Conservation (phyloP, 1,284 basidiomycete species). For the Microbotryomycetes sp. region DNA sequence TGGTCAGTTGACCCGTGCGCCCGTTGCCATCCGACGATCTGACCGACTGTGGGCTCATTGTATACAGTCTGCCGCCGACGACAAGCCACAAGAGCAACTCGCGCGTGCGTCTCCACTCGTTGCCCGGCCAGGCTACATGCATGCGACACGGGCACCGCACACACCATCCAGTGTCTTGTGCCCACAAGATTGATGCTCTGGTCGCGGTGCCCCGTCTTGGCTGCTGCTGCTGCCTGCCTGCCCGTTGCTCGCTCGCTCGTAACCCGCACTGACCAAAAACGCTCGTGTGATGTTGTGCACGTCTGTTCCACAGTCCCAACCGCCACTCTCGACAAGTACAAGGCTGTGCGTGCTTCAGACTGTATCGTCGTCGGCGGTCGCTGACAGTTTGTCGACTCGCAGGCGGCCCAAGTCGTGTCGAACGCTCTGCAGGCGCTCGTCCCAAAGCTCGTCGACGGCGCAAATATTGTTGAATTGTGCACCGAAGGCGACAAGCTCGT, state of each 20-base stretch:
- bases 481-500: constrained; percentile 86
- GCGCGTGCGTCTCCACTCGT: background rate
- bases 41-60: too few relatives aligned
- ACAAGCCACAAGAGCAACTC: background rate
- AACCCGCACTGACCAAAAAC: too few relatives aligned
- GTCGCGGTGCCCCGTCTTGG: too few relatives aligned
- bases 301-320: constrained; percentile 20
- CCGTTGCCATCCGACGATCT: too few relatives aligned
- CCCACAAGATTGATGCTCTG: too few relatives aligned
- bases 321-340: constrained; percentile 33
- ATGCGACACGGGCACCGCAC: too few relatives aligned
- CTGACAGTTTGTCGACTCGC: background rate
- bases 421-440: constrained; percentile 80
- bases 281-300: too few relatives aligned
- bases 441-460: constrained; percentile 65
- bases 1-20: too few relatives aligned
- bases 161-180: too few relatives aligned
- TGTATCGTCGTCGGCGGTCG: background rate
- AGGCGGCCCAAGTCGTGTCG: constrained; percentile 79
- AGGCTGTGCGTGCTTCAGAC: constrained; percentile 11
- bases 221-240: too few relatives aligned
- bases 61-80: background rate
- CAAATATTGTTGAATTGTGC: constrained; percentile 76
- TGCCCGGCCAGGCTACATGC: too few relatives aligned
- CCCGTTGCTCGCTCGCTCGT: too few relatives aligned